phyloP scores from a whole-genome alignment of 2,329 filamentous ascomycete species.

The Podosphaera leucotricha region DNA sequence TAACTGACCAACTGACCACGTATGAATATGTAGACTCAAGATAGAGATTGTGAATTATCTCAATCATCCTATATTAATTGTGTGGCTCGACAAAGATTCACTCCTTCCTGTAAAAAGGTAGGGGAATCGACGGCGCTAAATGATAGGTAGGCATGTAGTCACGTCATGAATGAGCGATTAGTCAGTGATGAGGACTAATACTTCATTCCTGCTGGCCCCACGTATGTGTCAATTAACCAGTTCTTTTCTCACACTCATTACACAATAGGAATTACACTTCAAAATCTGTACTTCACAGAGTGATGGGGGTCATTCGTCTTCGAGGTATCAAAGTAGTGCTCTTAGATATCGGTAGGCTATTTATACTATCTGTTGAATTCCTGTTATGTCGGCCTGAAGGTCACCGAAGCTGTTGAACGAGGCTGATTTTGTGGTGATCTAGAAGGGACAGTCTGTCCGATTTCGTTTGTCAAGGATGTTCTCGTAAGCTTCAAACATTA shows the following conservation, averaged over 20 bases:
- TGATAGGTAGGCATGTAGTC: not conserved
- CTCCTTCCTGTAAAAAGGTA: not conserved
- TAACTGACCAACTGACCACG: too few species aligned
- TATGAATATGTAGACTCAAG: too few species aligned
- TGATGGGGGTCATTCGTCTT: not conserved
- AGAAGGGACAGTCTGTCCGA: conserved; percentile 69
- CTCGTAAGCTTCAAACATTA: conserved; percentile 32
- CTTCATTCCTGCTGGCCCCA: not conserved
- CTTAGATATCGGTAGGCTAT: conserved; percentile 15
- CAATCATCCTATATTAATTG: too few species aligned
- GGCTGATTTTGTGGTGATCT: conserved; percentile 5
- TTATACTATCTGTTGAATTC: too few species aligned
- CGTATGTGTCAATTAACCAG: too few species aligned
- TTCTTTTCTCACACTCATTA: too few species aligned
- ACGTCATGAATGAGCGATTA: not conserved
- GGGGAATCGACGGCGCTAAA: not conserved
- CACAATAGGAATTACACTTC: too few species aligned
- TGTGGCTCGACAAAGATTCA: not conserved
- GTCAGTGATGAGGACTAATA: not conserved
- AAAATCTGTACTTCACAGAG: not conserved
- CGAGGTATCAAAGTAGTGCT: conserved; percentile 9
- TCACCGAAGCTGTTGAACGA: not conserved
- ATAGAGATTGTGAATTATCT: too few species aligned
- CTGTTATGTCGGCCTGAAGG: not conserved
- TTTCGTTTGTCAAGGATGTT: conserved; percentile 65